phyloP scores from a whole-genome alignment of 78 protist genomes.

The Chrysochromulina tobinii region DNA sequence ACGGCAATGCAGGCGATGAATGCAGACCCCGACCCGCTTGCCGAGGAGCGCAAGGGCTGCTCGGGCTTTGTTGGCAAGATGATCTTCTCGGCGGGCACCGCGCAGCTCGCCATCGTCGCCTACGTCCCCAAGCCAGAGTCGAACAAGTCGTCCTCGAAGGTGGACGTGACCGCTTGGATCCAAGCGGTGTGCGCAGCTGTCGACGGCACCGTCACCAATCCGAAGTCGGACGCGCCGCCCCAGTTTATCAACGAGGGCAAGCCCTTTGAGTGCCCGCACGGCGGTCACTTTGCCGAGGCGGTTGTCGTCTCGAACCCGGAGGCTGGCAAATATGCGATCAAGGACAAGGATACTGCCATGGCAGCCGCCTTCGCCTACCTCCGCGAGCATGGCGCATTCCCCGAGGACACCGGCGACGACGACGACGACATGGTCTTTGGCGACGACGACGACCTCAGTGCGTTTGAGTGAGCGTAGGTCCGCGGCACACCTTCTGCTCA shows the following conservation, averaged over 20 bases:
- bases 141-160: background rate
- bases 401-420: background rate
- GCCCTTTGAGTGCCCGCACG: too few relatives aligned
- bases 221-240: too few relatives aligned
- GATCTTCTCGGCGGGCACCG: conserved; percentile 18
- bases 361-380: conserved; percentile 2
- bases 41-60: conserved; percentile 30
- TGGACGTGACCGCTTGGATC: too few relatives aligned
- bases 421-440: background rate
- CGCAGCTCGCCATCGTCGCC: background rate
- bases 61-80: background rate
- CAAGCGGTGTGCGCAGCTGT: too few relatives aligned
- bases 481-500: too few relatives aligned
- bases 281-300: background rate
- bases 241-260: too few relatives aligned
- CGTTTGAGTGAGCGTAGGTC: too few relatives aligned
- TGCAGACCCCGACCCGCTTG: background rate
- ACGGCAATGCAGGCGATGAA: background rate
- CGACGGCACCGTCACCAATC: too few relatives aligned
- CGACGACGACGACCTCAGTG: background rate
- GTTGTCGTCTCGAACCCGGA: background rate
- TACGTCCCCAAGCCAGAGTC: background rate
- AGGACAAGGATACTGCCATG: conserved; percentile 12
- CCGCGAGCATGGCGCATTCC: background rate
- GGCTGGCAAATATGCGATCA: background rate